These are phyloP conservation scores for Massarina eburnea DNA, from an alignment of 2,329 filamentous ascomycete species.

Conservation along the genomic window DNA sequence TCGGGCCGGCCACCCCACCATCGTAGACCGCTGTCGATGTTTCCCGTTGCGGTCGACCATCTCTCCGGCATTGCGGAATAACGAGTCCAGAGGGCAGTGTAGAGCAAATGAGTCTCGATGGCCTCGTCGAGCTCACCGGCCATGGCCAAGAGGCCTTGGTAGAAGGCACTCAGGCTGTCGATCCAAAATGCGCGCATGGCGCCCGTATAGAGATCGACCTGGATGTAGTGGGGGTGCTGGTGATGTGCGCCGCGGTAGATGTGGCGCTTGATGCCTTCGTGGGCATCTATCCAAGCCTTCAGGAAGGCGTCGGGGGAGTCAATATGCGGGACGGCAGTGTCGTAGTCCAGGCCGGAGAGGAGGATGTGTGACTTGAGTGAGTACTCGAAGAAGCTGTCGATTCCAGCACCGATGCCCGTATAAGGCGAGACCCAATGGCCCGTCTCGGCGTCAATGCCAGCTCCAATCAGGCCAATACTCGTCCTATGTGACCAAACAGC, in stretches of 20 bases:
- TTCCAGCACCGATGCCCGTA: constrained; percentile 92
- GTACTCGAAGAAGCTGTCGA: constrained; percentile 99
- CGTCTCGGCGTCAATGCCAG: constrained; percentile 88
- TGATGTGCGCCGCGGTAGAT: constrained; percentile 75
- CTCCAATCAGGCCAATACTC: constrained; percentile 82
- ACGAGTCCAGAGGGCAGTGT: constrained; percentile 90
- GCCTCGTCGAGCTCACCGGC: constrained; percentile 91
- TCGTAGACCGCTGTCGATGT: constrained; percentile 80
- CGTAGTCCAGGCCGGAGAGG: constrained; percentile 67
- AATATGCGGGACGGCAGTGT: constrained; percentile 58
- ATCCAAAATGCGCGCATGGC: constrained; percentile 92
- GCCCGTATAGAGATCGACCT: constrained; percentile 84
- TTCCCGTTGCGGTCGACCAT: constrained; percentile 83
- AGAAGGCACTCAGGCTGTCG: constrained; percentile 93
- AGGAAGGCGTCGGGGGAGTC: constrained; percentile 75
- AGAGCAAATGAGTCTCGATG: constrained; percentile 83
- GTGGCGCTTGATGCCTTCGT: constrained; percentile 85
- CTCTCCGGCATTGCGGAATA: constrained; percentile 93
- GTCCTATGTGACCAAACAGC: constrained; percentile 91
- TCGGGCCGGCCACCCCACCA: constrained; percentile 97
- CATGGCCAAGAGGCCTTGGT: constrained; percentile 82
- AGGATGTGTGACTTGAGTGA: constrained; percentile 92
- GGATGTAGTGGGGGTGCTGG: constrained; percentile 90
- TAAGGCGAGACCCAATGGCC: constrained; percentile 87
- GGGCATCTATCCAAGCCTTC: constrained; percentile 79